Base-by-base conservation (phyloP, 176 grass and related monocot species). In the Triticum timopheevii region DNA sequence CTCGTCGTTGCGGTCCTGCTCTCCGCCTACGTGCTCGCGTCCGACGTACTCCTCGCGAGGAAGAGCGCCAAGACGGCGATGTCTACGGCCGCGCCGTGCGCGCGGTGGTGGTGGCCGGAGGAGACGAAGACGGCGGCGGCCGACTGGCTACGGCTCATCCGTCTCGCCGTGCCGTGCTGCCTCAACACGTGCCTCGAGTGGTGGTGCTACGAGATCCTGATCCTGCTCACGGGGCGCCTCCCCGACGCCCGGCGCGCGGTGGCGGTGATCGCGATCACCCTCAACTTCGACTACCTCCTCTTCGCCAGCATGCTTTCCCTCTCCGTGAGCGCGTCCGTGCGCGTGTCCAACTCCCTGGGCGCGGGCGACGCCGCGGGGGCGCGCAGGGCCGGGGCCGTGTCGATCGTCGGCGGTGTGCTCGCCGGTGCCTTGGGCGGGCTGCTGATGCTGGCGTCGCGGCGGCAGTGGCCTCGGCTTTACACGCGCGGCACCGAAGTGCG, bases 121-220 rank as follows among this genome's bases (percentile, higher is more conserved):
- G 86, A 88, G 45, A 80, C 65, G 80, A 40, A 83, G 33, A 88
- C 88, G 58, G 79, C 76, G 12, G 2, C 24, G 13, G 5, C 35
- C 0, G 92, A 87, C 15, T 95, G 91, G 93, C 0, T 80, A n/a
- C 49, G 31, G 0, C 73, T 98, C 7, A 76, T 98, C 28, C 84
- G 86, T 0, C 86, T 98, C 10, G 91, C 93, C 3, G 61, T 84
- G 4, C 92, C 93, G 0, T 95, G 92, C 79, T 98, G 96, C 86
- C 74, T 98, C 3, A 98, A 88, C 54, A 98, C 96, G 1, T 98
- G 93, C 88, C 88, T 98, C 0, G 93, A 98, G 86, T 98, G 96
- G 96, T 98, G 96, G 93, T 98, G 92, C 86, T 98, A 98, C 80
- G 96, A 98, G 86, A 98, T 98, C 74, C 77, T 98, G 22, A 82